These are phyloP conservation scores for Leishmania major DNA, from an alignment of 208 protist genomes.

Conservation along the genomic window DNA sequence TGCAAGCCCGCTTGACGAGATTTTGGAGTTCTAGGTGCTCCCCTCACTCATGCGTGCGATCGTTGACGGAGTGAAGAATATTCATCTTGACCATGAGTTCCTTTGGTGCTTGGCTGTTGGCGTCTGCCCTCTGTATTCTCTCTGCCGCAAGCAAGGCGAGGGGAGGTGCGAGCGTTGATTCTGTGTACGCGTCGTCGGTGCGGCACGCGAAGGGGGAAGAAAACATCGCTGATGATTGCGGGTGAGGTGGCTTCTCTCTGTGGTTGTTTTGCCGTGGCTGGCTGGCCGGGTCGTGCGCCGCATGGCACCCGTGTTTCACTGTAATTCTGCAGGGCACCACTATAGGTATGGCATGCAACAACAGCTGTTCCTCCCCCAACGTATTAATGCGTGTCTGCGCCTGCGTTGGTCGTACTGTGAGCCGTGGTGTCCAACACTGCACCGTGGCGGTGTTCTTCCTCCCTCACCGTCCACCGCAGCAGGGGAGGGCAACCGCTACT, in stretches of 20 bases:
- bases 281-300: neutral
- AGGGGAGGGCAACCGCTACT: slow-evolving; percentile 1
- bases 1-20: slow-evolving; percentile 53
- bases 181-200: neutral
- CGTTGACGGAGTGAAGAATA: neutral
- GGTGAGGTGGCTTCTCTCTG: neutral
- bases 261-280: neutral
- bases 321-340: neutral
- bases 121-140: neutral
- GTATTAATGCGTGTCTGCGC: neutral
- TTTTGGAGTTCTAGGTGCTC: slow-evolving; percentile 51
- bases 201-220: neutral
- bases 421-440: neutral
- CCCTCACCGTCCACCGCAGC: neutral
- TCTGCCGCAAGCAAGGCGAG: neutral
- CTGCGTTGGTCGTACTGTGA: neutral
- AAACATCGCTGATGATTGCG: neutral
- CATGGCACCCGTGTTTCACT: neutral
- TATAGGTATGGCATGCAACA: too few species aligned
- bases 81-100: neutral
- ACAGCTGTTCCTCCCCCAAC: neutral
- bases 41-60: too few species aligned
- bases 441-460: neutral
- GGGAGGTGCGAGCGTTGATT: neutral
- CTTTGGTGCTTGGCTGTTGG: neutral